phyloP scores from a whole-genome alignment of 495 filamentous ascomycete species.

The Xylaria acuta region DNA sequence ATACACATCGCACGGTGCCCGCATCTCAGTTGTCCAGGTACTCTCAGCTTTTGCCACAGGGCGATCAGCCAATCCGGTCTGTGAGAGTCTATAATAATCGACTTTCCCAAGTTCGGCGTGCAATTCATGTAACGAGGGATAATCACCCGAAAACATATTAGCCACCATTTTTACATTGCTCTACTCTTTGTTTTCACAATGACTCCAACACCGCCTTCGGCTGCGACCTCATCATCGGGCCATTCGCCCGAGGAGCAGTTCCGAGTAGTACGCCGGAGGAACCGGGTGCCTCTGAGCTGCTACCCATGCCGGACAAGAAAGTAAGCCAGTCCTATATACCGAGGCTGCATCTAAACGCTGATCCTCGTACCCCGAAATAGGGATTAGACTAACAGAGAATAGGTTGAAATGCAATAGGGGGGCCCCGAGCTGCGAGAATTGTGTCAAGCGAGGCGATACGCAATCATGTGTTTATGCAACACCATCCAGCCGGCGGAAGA shows the following conservation, averaged over 20 bases:
- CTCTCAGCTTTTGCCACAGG: background rate
- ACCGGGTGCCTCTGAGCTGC: constrained; percentile 92
- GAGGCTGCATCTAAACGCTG: constrained; percentile 22
- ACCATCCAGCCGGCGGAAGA: constrained; percentile 77
- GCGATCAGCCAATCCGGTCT: background rate
- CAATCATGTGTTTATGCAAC: constrained; percentile 89
- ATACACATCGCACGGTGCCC: background rate
- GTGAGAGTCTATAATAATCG: background rate
- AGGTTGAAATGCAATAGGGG: constrained; percentile 87
- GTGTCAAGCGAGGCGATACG: constrained; percentile 84
- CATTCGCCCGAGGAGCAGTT: constrained; percentile 88
- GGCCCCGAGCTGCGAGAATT: constrained; percentile 89
- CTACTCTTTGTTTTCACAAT: constrained; percentile 51
- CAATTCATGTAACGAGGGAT: background rate
- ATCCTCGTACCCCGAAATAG: constrained; percentile 20
- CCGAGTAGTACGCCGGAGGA: constrained; percentile 90
- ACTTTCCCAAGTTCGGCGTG: background rate
- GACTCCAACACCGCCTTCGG: constrained; percentile 93
- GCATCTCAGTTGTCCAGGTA: background rate
- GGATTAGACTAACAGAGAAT: constrained; percentile 35
- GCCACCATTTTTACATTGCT: background rate
- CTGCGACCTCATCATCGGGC: constrained; percentile 72
- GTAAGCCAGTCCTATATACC: constrained; percentile 59
- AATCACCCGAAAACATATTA: background rate
- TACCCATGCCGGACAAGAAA: constrained; percentile 93